Conservation (phyloP, 345 rosid species). For the Populus deltoides region DNA sequence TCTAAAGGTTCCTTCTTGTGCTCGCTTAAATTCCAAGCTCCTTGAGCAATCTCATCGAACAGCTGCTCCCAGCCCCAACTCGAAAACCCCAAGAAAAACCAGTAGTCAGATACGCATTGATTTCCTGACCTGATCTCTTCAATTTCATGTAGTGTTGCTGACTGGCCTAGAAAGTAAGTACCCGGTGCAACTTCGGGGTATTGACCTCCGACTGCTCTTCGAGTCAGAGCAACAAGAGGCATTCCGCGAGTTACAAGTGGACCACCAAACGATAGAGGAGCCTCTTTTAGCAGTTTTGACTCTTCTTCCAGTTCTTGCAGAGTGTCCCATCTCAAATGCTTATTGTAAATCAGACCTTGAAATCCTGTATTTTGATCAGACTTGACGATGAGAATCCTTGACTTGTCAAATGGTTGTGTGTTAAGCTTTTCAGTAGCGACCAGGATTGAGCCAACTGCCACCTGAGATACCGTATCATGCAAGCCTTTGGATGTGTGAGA, state of each 20-base stretch:
- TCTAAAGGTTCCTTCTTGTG: constrained; percentile 26
- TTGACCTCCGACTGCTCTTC: constrained; percentile 27
- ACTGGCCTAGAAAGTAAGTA: constrained; percentile 65
- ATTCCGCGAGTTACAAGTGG: constrained; percentile 54
- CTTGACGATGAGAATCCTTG: constrained; percentile 62
- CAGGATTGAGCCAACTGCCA: constrained; percentile 62
- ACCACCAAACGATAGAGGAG: constrained; percentile 68
- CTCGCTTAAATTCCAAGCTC: constrained; percentile 63
- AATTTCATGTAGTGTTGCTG: constrained; percentile 42
- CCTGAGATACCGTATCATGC: constrained; percentile 29
- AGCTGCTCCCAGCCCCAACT: constrained; percentile 84
- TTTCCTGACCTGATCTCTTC: constrained; percentile 48
- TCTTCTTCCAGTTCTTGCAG: constrained; percentile 51
- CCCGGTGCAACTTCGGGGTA: constrained; percentile 59
- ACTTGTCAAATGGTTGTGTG: constrained; percentile 56
- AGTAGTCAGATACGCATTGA: constrained; percentile 47
- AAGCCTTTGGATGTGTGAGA: constrained; percentile 19
- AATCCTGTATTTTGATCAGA: constrained; percentile 51
- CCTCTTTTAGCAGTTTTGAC: constrained; percentile 56
- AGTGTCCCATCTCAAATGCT: constrained; percentile 66
- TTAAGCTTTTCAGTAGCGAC: constrained; percentile 61
- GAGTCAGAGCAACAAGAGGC: constrained; percentile 68
- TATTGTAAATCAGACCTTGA: constrained; percentile 78
- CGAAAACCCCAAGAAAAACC: constrained; percentile 88
- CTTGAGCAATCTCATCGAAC: constrained; percentile 58